Evolutionary conservation across 2,329 filamentous ascomycete species (phyloP).

Genomic region (Diatrype stigma): DNA sequence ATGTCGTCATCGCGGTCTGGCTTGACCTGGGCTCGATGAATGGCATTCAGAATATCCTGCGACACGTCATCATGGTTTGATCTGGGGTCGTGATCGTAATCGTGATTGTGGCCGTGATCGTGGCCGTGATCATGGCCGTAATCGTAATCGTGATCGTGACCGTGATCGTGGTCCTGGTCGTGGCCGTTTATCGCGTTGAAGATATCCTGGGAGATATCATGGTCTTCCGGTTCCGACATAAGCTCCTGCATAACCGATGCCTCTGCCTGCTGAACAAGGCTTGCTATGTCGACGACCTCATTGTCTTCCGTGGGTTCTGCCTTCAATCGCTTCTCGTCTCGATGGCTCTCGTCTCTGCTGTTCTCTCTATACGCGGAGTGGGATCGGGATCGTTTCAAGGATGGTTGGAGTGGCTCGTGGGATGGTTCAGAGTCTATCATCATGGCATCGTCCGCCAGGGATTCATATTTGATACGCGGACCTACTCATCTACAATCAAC

Average conservation of each 20-base stretch:
- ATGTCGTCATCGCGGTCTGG: background rate
- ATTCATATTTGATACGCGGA: constrained; percentile 24
- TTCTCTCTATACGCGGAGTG: constrained; percentile 13
- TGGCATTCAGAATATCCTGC: constrained; percentile 6
- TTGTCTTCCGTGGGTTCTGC: constrained; percentile 15
- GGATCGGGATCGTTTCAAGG: constrained; percentile 25
- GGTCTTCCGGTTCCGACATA: constrained; percentile 1
- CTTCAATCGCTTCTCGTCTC: constrained; percentile 27
- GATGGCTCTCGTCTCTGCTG: constrained; percentile 7
- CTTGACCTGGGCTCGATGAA: constrained; percentile 1
- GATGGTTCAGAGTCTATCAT: constrained; percentile 10
- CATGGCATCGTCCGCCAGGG: background rate
- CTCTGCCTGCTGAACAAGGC: constrained; percentile 25
- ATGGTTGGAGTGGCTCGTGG: constrained; percentile 12
- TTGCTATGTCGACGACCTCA: constrained; percentile 19
- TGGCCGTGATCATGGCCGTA: too few species aligned
- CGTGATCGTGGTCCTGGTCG: too few species aligned
- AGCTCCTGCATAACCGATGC: constrained; percentile 26
- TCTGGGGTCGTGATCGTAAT: constrained; percentile 9
- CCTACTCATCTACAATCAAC: constrained; percentile 15
- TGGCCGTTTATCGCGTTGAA: too few species aligned
- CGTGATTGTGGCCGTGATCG: too few species aligned
- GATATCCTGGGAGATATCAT: too few species aligned
- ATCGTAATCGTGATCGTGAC: too few species aligned
- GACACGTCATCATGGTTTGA: background rate